Conservation (phyloP, 1,284 basidiomycete genomes). For the Naganishia sp. region DNA sequence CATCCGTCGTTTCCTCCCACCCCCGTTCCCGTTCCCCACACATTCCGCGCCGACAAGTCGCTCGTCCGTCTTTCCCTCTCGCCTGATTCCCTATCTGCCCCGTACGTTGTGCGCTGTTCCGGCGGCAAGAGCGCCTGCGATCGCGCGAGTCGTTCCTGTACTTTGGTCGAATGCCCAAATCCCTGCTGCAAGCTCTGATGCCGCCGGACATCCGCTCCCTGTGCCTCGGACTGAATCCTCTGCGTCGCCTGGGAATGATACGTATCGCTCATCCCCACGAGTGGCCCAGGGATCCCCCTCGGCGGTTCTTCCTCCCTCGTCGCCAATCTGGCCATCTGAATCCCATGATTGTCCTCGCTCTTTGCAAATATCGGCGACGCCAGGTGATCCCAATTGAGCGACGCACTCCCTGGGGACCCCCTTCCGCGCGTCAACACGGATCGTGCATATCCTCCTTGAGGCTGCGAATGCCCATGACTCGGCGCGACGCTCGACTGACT, state of each 20-base stretch:
- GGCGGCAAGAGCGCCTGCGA: constrained; percentile 46
- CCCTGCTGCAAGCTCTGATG: constrained; percentile 52
- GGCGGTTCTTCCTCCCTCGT: constrained; percentile 4
- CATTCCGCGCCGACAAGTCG: constrained; percentile 7
- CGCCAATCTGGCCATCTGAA: constrained; percentile 1
- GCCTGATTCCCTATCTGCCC: not conserved
- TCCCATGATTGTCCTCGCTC: constrained; percentile 18
- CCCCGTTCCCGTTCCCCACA: not conserved
- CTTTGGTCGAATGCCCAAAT: constrained; percentile 44
- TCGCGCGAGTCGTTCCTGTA: constrained; percentile 46
- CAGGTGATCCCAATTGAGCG: constrained; percentile 7
- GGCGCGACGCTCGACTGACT: constrained; percentile 1
- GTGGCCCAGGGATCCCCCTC: not conserved
- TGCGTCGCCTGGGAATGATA: not conserved
- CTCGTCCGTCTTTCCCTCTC: constrained; percentile 15
- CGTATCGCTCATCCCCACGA: not conserved
- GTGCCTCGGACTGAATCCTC: not conserved
- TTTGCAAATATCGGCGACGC: constrained; percentile 9
- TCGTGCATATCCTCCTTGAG: not conserved
- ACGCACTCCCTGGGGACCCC: not conserved
- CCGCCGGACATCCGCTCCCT: constrained; percentile 40
- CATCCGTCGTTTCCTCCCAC: constrained; percentile 22
- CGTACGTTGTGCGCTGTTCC: constrained; percentile 40
- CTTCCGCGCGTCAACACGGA: constrained; percentile 13
- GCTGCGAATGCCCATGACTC: constrained; percentile 5